These are phyloP conservation scores for Coemansia asiatica DNA, from an alignment of 192 early-diverging fungal species.

Conservation along the genomic window DNA sequence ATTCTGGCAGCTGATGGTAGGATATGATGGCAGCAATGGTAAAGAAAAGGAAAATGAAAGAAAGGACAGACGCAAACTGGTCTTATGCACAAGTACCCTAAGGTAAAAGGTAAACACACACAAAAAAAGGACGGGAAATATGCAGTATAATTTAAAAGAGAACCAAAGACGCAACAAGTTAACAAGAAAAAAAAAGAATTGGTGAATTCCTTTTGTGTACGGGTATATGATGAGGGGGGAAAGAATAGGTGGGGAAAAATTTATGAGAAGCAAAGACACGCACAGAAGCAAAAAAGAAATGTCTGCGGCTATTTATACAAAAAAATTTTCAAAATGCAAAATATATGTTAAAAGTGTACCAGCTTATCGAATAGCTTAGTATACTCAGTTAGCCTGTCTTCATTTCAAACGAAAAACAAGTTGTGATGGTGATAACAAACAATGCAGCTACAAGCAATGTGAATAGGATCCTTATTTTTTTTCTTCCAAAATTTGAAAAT, in stretches of 20 bases:
- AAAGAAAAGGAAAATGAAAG: neutral
- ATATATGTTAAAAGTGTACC: neutral
- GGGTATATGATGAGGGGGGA: conserved; percentile 1
- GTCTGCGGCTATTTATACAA: conserved; percentile 2
- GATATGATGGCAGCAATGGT: neutral
- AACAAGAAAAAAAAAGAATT: conserved; percentile 4
- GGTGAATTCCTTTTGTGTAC: neutral
- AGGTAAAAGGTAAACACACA: neutral
- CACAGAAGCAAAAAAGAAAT: neutral
- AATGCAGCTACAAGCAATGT: neutral
- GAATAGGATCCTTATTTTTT: neutral
- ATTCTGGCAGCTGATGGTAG: neutral
- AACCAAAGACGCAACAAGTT: neutral
- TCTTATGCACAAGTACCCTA: neutral
- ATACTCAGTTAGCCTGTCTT: neutral
- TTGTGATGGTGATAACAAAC: neutral
- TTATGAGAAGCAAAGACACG: neutral
- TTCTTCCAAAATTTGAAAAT: neutral
- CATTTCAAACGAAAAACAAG: neutral
- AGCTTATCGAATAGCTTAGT: neutral
- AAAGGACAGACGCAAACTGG: neutral
- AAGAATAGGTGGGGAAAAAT: neutral
- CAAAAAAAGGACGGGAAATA: neutral
- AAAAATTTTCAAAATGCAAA: neutral
- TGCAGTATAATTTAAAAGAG: conserved; percentile 3